phyloP scores from a whole-genome alignment of 2,329 filamentous ascomycete genomes.

The Chaetothyriales sp. region DNA sequence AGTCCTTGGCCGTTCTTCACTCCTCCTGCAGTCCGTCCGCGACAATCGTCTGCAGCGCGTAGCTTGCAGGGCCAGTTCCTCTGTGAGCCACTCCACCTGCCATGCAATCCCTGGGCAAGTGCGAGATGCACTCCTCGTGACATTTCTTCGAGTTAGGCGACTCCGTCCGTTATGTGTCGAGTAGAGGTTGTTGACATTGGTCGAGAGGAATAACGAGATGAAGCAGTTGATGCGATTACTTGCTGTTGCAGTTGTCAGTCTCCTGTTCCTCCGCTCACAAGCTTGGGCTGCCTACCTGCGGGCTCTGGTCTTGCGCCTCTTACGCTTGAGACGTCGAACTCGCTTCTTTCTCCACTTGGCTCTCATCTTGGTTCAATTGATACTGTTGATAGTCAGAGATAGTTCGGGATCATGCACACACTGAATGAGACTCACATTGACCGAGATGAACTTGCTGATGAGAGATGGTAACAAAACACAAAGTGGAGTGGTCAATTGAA shows the following conservation, averaged over 20 bases:
- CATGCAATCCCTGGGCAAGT: conserved; percentile 5
- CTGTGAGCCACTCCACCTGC: conserved; percentile 2
- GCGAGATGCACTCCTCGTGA: conserved; percentile 3
- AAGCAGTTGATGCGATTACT: conserved; percentile 50
- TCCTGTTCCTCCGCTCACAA: neutral
- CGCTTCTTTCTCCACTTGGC: conserved; percentile 99
- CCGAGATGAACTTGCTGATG: neutral
- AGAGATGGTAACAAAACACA: neutral
- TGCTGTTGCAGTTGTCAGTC: conserved; percentile 35
- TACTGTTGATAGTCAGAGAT: conserved; percentile 6
- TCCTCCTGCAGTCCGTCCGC: conserved; percentile 9
- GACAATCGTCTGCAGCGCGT: neutral
- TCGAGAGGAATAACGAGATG: conserved; percentile 34
- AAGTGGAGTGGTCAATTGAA: neutral
- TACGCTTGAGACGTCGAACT: conserved; percentile 96
- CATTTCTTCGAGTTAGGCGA: conserved; percentile 4
- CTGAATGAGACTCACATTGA: neutral
- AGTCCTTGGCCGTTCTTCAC: conserved; percentile 12
- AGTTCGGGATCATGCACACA: neutral
- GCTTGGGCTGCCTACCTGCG: conserved; percentile 56
- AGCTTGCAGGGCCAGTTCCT: conserved; percentile 15
- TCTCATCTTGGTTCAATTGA: conserved; percentile 43
- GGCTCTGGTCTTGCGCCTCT: conserved; percentile 99
- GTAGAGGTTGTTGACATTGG: conserved; percentile 15
- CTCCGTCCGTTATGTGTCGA: conserved; percentile 4